A percentile compares a stretch with the other conserved stretches of the same genome.
Evolutionary conservation across 1,284 basidiomycete species (phyloP).

Genomic region (Puccinia hordei): DNA sequence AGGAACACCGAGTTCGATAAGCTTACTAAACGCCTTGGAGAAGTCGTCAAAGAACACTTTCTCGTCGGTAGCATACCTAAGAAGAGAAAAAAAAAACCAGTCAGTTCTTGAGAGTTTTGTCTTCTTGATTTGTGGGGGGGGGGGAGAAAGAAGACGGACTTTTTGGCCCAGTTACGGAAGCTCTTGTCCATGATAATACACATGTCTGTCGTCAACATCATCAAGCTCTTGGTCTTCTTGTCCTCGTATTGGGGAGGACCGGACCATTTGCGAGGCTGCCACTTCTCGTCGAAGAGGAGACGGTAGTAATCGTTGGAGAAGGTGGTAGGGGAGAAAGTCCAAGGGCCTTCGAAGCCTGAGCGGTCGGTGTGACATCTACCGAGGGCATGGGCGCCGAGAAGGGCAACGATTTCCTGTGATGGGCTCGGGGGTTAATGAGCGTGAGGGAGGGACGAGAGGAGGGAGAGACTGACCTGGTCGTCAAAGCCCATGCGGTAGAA

Average conservation of each 20-base stretch:
- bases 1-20: constrained; percentile 44
- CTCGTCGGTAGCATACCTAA: constrained; percentile 37
- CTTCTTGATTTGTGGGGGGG: background rate
- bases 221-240: constrained; percentile 80
- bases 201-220: constrained; percentile 72
- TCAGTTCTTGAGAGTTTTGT: background rate
- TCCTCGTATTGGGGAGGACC: constrained; percentile 71
- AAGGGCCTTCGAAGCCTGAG: constrained; percentile 77
- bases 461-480: constrained; percentile 74
- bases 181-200: constrained; percentile 48
- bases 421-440: background rate
- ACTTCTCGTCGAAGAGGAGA: constrained; percentile 81
- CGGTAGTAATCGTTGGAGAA: constrained; percentile 89
- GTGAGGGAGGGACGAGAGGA: background rate
- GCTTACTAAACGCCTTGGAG: constrained; percentile 35
- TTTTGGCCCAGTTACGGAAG: constrained; percentile 46
- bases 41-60: constrained; percentile 46
- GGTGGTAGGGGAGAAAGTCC: constrained; percentile 79
- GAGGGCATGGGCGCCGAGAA: constrained; percentile 89
- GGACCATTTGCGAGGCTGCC: constrained; percentile 65
- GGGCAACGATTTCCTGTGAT: constrained; percentile 68
- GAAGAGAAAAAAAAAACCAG: too few species aligned
- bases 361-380: constrained; percentile 80
- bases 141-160: constrained; percentile 18
- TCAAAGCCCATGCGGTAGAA: constrained; percentile 68